Evolutionary conservation across 2,329 filamentous ascomycete genomes (phyloP), one percentile per base, ranked within the genome.

Genomic region (Neonectria hederae): DNA sequence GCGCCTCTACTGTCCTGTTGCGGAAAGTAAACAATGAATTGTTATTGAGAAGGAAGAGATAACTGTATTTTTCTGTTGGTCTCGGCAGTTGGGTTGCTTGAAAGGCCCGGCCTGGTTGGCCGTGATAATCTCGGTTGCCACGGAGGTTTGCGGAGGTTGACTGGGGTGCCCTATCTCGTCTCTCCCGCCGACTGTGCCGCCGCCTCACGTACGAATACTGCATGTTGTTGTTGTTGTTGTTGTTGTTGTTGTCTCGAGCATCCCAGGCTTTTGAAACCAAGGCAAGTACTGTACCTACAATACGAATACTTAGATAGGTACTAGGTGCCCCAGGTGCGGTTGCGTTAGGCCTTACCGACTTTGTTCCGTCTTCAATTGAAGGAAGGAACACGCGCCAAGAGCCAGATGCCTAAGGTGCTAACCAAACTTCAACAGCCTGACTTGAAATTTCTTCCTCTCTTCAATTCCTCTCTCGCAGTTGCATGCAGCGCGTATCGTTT

Each of bases 331-430:
- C n/a, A 32, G 21, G 17, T 26, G 52, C 19, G 43, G 19, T 35
- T 51, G 38, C 32, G 32, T 63, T 28, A 51, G 60, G 60, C 54
- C 61, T 63, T 46, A 55, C 61, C 61, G 61, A 63, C 54, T 59
- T 58, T 26, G 14, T 45, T 38, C n/a, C 24, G 32, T 17, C 26
- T 49, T 53, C n/a, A 5, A 9, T 53, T 54, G 35, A 40, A 30
- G 26, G 38, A 43, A 48, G 35, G 30, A 54, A 45, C 52, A 17
- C 35, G 46, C 56, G 35, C 5, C 24, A 32, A 21, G 38, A 43
- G 22, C 42, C 14, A 45, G 26, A 30, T 49, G 46, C 26, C 17
- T 19, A 30, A 49, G 14, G 7, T 11, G 9, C 22, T 14, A 28
- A 48, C 22, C 14, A 28, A n/a, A 4, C 17, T 19, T 49, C 14